phyloP scores from a whole-genome alignment of 2,329 filamentous ascomycete genomes.

The Juglanconis sp. region DNA sequence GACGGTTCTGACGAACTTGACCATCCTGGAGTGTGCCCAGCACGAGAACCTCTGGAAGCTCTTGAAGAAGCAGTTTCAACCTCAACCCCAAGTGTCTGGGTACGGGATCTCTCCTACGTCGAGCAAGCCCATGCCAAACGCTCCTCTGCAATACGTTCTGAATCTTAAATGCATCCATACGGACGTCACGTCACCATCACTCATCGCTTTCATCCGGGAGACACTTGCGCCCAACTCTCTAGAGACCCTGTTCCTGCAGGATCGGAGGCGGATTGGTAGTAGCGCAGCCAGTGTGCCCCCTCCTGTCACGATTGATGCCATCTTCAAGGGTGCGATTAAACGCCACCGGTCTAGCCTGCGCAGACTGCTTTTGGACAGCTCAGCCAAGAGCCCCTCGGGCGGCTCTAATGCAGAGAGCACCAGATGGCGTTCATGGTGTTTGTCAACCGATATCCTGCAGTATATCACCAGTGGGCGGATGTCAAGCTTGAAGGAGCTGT shows the following conservation, averaged over 20 bases:
- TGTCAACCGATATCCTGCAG: conserved; percentile 64
- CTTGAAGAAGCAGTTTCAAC: conserved; percentile 60
- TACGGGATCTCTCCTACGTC: conserved; percentile 26
- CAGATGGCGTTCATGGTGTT: conserved; percentile 68
- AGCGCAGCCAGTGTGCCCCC: conserved; percentile 30
- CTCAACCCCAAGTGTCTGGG: conserved; percentile 31
- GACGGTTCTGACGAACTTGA: conserved; percentile 67
- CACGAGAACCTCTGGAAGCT: conserved; percentile 75
- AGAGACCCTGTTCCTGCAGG: conserved; percentile 76
- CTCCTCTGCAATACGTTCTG: conserved; percentile 54
- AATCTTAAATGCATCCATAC: conserved; percentile 73
- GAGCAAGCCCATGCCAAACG: conserved; percentile 26
- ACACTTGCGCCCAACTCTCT: conserved; percentile 74
- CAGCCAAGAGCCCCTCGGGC: conserved; percentile 46
- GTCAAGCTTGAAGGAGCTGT: conserved; percentile 67
- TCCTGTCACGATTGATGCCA: conserved; percentile 63
- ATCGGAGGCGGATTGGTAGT: conserved; percentile 47
- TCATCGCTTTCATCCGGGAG: conserved; percentile 74
- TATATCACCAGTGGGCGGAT: conserved; percentile 78
- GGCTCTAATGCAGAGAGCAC: conserved; percentile 30
- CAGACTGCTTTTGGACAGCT: conserved; percentile 72
- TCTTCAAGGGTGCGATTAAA: conserved; percentile 68
- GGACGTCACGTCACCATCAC: conserved; percentile 64
- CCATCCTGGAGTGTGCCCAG: conserved; percentile 69
- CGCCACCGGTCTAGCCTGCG: conserved; percentile 69